phyloP scores from a whole-genome alignment of 768 basidiomycete species.

The Tubosaeta sp. region DNA sequence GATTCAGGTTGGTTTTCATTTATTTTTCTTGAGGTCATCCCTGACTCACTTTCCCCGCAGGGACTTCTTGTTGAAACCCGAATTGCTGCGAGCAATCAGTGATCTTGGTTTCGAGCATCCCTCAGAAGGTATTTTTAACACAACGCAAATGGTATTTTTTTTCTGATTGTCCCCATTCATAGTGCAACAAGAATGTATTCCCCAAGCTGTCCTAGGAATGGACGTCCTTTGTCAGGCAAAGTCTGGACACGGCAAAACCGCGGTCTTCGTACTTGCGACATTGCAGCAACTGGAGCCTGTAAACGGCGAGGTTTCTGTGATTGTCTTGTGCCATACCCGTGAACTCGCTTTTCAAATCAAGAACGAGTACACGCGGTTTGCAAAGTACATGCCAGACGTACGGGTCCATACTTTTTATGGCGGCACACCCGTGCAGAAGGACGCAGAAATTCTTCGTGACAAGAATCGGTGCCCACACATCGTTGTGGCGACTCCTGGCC shows the following conservation, averaged over 20 bases:
- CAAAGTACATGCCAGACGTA: slow-evolving; percentile 99
- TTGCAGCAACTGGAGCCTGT: slow-evolving; percentile 98
- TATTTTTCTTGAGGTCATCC: slow-evolving; percentile 1
- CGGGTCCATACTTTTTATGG: slow-evolving; percentile 98
- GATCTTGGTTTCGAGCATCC: slow-evolving; percentile 99
- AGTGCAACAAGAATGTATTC: slow-evolving; percentile 99
- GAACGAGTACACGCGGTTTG: slow-evolving; percentile 99
- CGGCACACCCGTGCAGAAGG: slow-evolving; percentile 91
- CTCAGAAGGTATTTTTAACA: slow-evolving; percentile 73
- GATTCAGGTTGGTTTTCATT: slow-evolving; percentile 71
- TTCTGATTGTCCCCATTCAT: slow-evolving; percentile 4
- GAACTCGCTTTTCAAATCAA: slow-evolving; percentile 99
- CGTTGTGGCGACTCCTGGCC: slow-evolving; percentile 96
- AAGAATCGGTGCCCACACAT: slow-evolving; percentile 98
- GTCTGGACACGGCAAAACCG: slow-evolving; percentile 98
- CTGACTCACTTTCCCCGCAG: slow-evolving; percentile 34
- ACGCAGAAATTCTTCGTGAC: slow-evolving; percentile 89
- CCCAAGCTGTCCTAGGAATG: slow-evolving; percentile 98
- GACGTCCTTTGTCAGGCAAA: slow-evolving; percentile 99
- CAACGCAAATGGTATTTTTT: neutral
- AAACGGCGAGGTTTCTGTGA: slow-evolving; percentile 94
- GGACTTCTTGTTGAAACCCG: slow-evolving; percentile 97
- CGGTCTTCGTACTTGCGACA: slow-evolving; percentile 96
- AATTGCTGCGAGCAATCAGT: slow-evolving; percentile 93
- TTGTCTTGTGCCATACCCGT: slow-evolving; percentile 98